Percentiles rank a stretch among this genome's conserved stretches.
Conservation (phyloP, 768 basidiomycete species). For the Pisolithus orientalis region DNA sequence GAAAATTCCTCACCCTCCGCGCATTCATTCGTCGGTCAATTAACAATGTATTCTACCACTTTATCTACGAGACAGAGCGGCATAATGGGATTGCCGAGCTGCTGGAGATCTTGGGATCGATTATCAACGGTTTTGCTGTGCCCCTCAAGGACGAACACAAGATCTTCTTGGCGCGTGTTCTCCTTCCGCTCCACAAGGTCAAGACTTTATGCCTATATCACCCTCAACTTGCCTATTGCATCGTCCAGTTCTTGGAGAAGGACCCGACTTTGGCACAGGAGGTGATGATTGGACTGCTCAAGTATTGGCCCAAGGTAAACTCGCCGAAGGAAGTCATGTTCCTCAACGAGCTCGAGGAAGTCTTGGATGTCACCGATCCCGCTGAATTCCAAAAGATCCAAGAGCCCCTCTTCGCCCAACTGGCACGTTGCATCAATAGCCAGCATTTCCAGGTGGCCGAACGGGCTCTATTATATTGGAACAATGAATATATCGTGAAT, state of each 20-base stretch:
- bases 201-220: conserved; percentile 97
- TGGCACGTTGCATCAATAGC: conserved; percentile 95
- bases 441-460: conserved; percentile 99
- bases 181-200: conserved; percentile 96
- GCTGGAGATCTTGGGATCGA: conserved; percentile 95
- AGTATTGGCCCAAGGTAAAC: conserved; percentile 99
- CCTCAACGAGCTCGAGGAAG: conserved; percentile 98
- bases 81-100: conserved; percentile 99
- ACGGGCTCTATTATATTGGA: conserved; percentile 95
- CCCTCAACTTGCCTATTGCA: conserved; percentile 98
- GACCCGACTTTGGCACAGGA: conserved; percentile 89
- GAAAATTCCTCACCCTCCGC: conserved; percentile 97
- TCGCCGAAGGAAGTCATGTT: conserved; percentile 99
- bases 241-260: conserved; percentile 98
- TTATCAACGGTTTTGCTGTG: conserved; percentile 98
- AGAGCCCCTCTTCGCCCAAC: conserved; percentile 84
- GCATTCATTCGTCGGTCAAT: conserved; percentile 98
- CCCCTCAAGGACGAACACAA: conserved; percentile 99
- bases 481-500: conserved; percentile 99
- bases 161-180: conserved; percentile 88
- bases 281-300: conserved; percentile 91
- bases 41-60: conserved; percentile 99
- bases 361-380: conserved; percentile 96
- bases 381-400: conserved; percentile 96
- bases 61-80: conserved; percentile 96